Conservation (phyloP, 225 moss, liverwort and hornwort species). For the Takakia lepidozioides region DNA sequence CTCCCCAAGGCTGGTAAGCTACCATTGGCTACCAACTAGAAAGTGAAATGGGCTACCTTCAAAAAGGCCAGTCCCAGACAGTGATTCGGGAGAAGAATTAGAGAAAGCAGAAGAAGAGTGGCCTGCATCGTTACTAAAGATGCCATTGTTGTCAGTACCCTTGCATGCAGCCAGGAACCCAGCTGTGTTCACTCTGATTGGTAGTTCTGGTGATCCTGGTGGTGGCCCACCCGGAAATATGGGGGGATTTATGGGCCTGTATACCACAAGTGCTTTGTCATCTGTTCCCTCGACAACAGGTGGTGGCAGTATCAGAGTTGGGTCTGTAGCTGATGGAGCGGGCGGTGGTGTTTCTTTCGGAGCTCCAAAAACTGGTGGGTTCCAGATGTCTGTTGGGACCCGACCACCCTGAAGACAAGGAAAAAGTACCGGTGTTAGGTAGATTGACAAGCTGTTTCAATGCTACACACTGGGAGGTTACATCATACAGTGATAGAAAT, state of each 20-base stretch:
- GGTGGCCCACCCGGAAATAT: conserved; percentile 69
- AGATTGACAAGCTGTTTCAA: too few species aligned
- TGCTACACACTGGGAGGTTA: too few species aligned
- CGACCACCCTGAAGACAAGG: too few species aligned
- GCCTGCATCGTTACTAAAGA: conserved; percentile 42
- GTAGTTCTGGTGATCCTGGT: conserved; percentile 37
- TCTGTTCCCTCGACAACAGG: conserved; percentile 15
- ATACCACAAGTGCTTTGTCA: conserved; percentile 61
- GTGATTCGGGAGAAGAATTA: conserved; percentile 67
- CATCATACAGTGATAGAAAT: too few species aligned
- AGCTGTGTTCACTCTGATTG: conserved; percentile 40
- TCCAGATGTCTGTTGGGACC: too few species aligned
- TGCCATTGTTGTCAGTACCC: conserved; percentile 79
- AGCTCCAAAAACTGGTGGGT: too few species aligned
- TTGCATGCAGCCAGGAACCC: conserved; percentile 55
- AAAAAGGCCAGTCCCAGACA: conserved; percentile 75
- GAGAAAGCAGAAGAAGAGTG: conserved; percentile 66
- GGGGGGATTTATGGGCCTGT: conserved; percentile 59
- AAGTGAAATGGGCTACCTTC: conserved; percentile 83
- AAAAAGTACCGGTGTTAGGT: too few species aligned
- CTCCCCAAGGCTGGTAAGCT: conserved; percentile 16
- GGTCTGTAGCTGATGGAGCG: too few species aligned
- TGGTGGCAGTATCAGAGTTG: conserved; percentile 4
- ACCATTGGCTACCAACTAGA: conserved; percentile 42
- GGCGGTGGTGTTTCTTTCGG: too few species aligned